Conservation (phyloP, 2,329 filamentous ascomycete species). For the Ophiostoma tasmaniense region DNA sequence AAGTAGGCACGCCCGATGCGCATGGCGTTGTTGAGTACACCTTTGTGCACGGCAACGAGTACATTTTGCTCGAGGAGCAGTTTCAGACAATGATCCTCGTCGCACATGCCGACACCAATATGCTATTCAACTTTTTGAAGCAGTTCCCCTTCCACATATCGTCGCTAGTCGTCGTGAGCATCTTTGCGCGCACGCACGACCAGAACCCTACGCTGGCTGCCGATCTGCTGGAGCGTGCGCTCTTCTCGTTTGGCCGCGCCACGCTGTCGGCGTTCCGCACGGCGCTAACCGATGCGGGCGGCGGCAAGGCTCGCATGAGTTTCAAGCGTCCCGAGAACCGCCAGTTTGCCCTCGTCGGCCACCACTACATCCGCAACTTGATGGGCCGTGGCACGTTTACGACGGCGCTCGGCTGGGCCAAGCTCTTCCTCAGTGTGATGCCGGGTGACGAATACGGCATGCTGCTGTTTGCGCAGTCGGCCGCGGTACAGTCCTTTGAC, state of each 20-base stretch:
- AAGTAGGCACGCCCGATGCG: neutral
- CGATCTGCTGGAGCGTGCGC: conserved; percentile 79
- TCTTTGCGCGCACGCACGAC: conserved; percentile 76
- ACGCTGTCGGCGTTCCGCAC: conserved; percentile 74
- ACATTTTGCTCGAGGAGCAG: conserved; percentile 63
- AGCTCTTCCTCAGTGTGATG: conserved; percentile 68
- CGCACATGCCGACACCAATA: conserved; percentile 62
- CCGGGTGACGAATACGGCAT: conserved; percentile 76
- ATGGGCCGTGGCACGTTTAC: conserved; percentile 87
- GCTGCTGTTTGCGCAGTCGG: conserved; percentile 69
- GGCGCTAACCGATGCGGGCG: conserved; percentile 54
- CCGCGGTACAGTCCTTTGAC: conserved; percentile 74
- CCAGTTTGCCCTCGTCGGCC: conserved; percentile 84
- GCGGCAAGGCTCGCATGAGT: conserved; percentile 66
- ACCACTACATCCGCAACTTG: conserved; percentile 79
- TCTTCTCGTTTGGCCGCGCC: conserved; percentile 89
- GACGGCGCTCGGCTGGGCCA: conserved; percentile 89
- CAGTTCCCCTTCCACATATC: neutral
- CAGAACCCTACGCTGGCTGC: conserved; percentile 78
- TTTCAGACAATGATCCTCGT: conserved; percentile 80
- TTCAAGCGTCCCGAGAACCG: conserved; percentile 80
- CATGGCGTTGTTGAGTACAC: conserved; percentile 59
- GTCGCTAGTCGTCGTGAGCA: conserved; percentile 85
- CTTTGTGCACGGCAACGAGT: conserved; percentile 65
- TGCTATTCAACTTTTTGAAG: neutral